A percentile compares a stretch with the other conserved stretches of the same genome.
Evolutionary conservation across 1,284 basidiomycete genomes (phyloP).

Genomic region (Athelia psychrophila): DNA sequence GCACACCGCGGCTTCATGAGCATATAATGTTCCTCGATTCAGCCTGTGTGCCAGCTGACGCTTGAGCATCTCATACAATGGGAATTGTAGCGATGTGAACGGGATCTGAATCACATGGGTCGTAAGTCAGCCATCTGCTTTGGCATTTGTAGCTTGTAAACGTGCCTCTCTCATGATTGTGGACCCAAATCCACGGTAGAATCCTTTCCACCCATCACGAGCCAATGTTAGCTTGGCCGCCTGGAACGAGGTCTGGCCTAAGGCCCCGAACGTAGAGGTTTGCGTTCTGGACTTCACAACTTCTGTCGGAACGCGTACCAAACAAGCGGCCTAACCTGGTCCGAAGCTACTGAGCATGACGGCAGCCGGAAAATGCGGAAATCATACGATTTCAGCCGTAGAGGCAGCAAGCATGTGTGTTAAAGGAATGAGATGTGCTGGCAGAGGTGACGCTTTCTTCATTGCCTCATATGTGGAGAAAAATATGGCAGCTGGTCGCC

Average conservation of each 20-base stretch:
- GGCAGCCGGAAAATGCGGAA: background rate
- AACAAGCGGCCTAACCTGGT: constrained; percentile 73
- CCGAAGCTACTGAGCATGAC: background rate
- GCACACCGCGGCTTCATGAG: constrained; percentile 87
- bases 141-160: constrained; percentile 5
- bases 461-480: constrained; percentile 94
- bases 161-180: constrained; percentile 77
- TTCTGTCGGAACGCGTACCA: constrained; percentile 93
- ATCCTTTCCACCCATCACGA: constrained; percentile 63
- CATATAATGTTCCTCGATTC: constrained; percentile 57
- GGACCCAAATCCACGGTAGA: constrained; percentile 79
- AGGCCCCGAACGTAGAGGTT: constrained; percentile 64
- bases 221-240: constrained; percentile 48
- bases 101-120: constrained; percentile 65
- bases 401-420: constrained; percentile 85
- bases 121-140: constrained; percentile 4
- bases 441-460: constrained; percentile 70
- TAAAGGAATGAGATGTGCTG: constrained; percentile 57
- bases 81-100: constrained; percentile 97
- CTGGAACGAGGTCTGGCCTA: constrained; percentile 41
- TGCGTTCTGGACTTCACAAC: constrained; percentile 89
- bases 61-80: constrained; percentile 92
- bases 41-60: constrained; percentile 49
- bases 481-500: constrained; percentile 81
- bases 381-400: constrained; percentile 76